Evolutionary conservation across 768 basidiomycete species (phyloP), one percentile per base, ranked within the genome.

Genomic region (Lactarius trivialis): DNA sequence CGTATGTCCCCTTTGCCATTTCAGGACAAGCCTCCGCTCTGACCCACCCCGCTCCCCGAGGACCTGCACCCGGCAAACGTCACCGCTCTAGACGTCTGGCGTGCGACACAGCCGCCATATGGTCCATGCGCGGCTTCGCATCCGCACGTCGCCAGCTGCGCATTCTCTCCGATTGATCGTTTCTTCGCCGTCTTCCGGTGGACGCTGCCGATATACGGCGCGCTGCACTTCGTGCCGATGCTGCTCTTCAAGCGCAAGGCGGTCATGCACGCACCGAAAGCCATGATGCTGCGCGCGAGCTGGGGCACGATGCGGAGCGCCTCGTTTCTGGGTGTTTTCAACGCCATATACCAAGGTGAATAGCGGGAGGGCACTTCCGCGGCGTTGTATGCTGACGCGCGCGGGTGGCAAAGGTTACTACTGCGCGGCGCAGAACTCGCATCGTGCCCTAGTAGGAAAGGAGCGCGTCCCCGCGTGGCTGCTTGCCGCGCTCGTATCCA

Each of bases 151-250:
- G 82, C 85, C 24, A 79, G 78, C 5, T 93, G 91, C 71, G 65
- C 73, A 6, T 72, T 75, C 12, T 82, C 84, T 1, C 82, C 82
- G 9, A 63, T 88, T 19, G 81, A 83, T 34, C 85, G 93, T 19
- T 91, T 93, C 75, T 80, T 86, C 68, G 76, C 81, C 21, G 93
- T 97, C 5, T 90, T 88, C 73, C 83, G 81, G 73, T 96, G 82
- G 89, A 93, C 90, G 75, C 70, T 89, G 48, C 88, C 85, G 2
- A 84, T 88, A 49, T 98, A 98, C 68, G 87, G 91, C 17, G 93
- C 92, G 0, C 74, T 98, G 39, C 96, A 98, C 71, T 81, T 96
- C 63, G 83, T 97, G 39, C 95, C 96, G 1, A 81, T 87, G 58
- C 75, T 98, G 14, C 76, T 97, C 4, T 92, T 98, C 73, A 90